Conservation (phyloP, 2,329 filamentous ascomycete genomes). For the Xylariaceae sp. region DNA sequence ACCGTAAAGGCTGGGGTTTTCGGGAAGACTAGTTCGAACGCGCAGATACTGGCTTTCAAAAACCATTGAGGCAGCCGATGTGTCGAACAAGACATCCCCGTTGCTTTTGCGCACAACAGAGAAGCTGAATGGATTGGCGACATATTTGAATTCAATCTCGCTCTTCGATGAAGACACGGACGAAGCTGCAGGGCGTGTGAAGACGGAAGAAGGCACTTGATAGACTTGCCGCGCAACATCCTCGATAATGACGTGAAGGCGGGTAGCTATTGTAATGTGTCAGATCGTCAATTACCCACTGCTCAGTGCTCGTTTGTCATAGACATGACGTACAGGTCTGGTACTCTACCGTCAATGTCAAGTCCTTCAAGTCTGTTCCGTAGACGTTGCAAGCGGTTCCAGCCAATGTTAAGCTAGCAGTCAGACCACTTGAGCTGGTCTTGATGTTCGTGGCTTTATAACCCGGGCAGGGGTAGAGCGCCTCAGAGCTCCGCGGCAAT, state of each 20-base stretch:
- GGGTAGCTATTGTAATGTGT: slow-evolving; percentile 4
- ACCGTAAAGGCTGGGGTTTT: slow-evolving; percentile 56
- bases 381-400: slow-evolving; percentile 15
- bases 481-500: background rate
- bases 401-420: slow-evolving; percentile 13
- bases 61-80: slow-evolving; percentile 35
- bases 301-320: background rate
- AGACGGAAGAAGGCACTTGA: slow-evolving; percentile 14
- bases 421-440: slow-evolving; percentile 2
- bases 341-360: slow-evolving; percentile 15
- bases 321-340: slow-evolving; percentile 11
- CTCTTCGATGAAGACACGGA: slow-evolving; percentile 12
- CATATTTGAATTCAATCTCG: slow-evolving; percentile 42
- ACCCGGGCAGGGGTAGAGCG: background rate
- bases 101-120: slow-evolving; percentile 42
- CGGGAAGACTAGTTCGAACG: slow-evolving; percentile 53
- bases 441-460: background rate
- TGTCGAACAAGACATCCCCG: slow-evolving; percentile 53
- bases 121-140: slow-evolving; percentile 61
- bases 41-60: slow-evolving; percentile 44
- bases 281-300: background rate
- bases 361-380: slow-evolving; percentile 11
- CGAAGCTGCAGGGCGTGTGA: slow-evolving; percentile 11
- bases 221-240: slow-evolving; percentile 15
- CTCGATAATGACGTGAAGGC: slow-evolving; percentile 13